Evolutionary conservation across 1,284 basidiomycete species (phyloP).

Genomic region (Stygiomarasmius scandens): DNA sequence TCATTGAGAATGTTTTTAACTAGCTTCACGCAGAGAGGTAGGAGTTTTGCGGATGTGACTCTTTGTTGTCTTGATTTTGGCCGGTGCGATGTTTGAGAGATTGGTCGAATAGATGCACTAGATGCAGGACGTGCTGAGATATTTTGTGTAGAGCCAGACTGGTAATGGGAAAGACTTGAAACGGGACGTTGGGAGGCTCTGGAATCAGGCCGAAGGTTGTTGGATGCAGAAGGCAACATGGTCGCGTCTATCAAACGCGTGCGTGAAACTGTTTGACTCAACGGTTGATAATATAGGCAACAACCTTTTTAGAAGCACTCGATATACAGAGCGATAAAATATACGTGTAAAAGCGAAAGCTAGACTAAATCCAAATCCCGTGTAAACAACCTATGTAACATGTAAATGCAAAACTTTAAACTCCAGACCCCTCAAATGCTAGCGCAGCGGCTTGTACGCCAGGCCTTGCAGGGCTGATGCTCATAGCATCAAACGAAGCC

Average conservation of each 20-base stretch:
- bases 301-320: too few species aligned
- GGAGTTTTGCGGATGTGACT: conserved; percentile 51
- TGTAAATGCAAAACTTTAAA: background rate
- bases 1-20: conserved; percentile 50
- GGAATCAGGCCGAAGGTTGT: conserved; percentile 34
- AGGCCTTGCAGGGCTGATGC: conserved; percentile 61
- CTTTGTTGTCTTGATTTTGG: conserved; percentile 54
- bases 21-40: conserved; percentile 56
- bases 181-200: conserved; percentile 39
- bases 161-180: conserved; percentile 38
- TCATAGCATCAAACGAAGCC: conserved; percentile 75
- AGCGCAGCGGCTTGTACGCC: conserved; percentile 7
- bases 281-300: too few species aligned
- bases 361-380: too few species aligned
- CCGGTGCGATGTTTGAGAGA: conserved; percentile 45
- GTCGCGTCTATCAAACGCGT: too few species aligned
- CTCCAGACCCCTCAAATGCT: background rate
- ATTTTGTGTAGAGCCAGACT: conserved; percentile 17
- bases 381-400: too few species aligned
- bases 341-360: too few species aligned
- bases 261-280: too few species aligned
- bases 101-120: conserved; percentile 34
- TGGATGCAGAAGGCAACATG: background rate
- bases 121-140: conserved; percentile 32
- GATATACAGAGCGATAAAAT: too few species aligned